These are phyloP conservation scores for Spathaspora arborariae DNA, from an alignment of 805 yeast species.

Conservation along the genomic window DNA sequence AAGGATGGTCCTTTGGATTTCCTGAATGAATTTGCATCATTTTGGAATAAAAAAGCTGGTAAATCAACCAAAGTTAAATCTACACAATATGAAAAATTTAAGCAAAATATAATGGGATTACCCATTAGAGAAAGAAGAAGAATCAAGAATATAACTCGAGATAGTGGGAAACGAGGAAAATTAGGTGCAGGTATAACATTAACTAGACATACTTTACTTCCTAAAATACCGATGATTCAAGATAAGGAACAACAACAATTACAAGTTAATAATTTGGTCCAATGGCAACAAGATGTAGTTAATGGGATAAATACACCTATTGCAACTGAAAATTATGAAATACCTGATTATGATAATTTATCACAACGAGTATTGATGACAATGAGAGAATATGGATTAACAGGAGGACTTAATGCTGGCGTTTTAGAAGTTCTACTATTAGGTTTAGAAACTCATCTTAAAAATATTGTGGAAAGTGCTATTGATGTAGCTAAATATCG, in stretches of 20 bases:
- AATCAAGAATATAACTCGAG: slow-evolving; percentile 77
- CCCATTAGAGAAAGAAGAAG: slow-evolving; percentile 83
- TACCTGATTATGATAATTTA: slow-evolving; percentile 76
- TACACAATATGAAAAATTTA: slow-evolving; percentile 75
- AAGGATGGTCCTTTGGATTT: slow-evolving; percentile 68
- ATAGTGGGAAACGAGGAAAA: slow-evolving; percentile 74
- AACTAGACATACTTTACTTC: slow-evolving; percentile 69
- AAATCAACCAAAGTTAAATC: slow-evolving; percentile 48
- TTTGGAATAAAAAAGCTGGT: slow-evolving; percentile 49
- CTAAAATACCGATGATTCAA: slow-evolving; percentile 77
- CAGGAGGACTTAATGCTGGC: slow-evolving; percentile 74
- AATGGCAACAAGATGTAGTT: slow-evolving; percentile 90
- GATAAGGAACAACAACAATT: slow-evolving; percentile 43
- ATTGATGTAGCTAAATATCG: slow-evolving; percentile 69
- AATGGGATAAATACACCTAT: slow-evolving; percentile 82
- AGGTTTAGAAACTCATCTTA: slow-evolving; percentile 82
- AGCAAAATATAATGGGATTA: slow-evolving; percentile 80
- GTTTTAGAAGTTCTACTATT: slow-evolving; percentile 72
- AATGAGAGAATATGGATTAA: slow-evolving; percentile 84
- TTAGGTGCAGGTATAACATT: slow-evolving; percentile 64
- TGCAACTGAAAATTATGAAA: slow-evolving; percentile 69
- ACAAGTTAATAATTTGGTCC: slow-evolving; percentile 52
- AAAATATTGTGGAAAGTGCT: slow-evolving; percentile 67
- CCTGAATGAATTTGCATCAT: slow-evolving; percentile 38
- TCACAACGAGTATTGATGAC: slow-evolving; percentile 71